Conservation (phyloP, 2,329 filamentous ascomycete species). For the Fusarium xylarioides region DNA sequence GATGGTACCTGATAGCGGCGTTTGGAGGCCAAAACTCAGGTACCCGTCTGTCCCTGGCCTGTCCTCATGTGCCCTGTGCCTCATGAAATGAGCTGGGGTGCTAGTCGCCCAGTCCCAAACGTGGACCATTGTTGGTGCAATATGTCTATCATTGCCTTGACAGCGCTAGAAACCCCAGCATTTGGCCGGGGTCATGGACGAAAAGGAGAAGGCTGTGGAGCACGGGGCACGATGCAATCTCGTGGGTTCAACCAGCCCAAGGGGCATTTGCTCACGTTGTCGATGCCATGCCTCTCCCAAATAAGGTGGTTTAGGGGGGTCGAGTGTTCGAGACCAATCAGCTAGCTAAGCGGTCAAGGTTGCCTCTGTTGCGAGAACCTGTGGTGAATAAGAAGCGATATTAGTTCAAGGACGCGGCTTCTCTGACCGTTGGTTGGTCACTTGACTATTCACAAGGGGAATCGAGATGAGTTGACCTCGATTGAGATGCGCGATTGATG, state of each 20-base stretch:
- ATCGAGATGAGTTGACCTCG: slow-evolving; percentile 8
- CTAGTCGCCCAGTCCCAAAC: slow-evolving; percentile 27
- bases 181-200: slow-evolving; percentile 8
- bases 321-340: slow-evolving; percentile 8
- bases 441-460: slow-evolving; percentile 14
- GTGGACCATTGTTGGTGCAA: slow-evolving; percentile 41
- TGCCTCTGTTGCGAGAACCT: slow-evolving; percentile 7
- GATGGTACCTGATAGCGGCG: slow-evolving; percentile 30
- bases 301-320: slow-evolving; percentile 3
- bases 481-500: slow-evolving; percentile 9
- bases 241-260: slow-evolving; percentile 30
- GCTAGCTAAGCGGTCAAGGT: slow-evolving; percentile 28
- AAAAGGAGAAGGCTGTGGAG: slow-evolving; percentile 44
- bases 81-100: slow-evolving; percentile 33
- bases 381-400: slow-evolving; percentile 34
- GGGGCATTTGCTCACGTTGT: slow-evolving; percentile 21
- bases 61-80: slow-evolving; percentile 19
- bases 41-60: slow-evolving; percentile 21
- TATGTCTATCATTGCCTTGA: slow-evolving; percentile 35
- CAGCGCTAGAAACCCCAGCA: slow-evolving; percentile 16
- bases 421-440: slow-evolving; percentile 29
- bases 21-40: slow-evolving; percentile 28
- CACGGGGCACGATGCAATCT: slow-evolving; percentile 41
- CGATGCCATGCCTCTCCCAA: slow-evolving; percentile 15
- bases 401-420: slow-evolving; percentile 28